Conservation (phyloP, 2,329 filamentous ascomycete species). For the Graphium sp. region DNA sequence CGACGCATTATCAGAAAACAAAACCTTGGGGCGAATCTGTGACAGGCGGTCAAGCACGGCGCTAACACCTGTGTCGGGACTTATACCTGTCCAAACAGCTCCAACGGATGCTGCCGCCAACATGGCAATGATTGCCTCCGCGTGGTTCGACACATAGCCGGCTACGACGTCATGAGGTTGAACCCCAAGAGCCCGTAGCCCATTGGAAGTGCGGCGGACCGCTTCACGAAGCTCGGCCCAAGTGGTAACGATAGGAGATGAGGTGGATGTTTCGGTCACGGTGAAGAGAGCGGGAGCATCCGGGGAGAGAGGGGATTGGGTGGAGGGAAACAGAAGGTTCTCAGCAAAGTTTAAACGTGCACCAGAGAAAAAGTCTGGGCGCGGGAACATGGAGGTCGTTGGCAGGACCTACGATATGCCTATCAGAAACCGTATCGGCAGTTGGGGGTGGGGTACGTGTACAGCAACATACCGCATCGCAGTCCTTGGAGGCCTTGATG, state of each 20-base stretch:
- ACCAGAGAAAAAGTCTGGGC: conserved; percentile 70
- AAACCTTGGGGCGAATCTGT: conserved; percentile 67
- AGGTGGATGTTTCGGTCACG: conserved; percentile 52
- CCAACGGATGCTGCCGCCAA: conserved; percentile 68
- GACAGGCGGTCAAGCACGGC: conserved; percentile 75
- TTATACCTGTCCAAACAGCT: conserved; percentile 84
- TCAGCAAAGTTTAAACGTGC: conserved; percentile 83
- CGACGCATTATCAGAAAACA: conserved; percentile 79
- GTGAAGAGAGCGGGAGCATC: conserved; percentile 61
- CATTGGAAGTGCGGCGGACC: conserved; percentile 57
- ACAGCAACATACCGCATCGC: conserved; percentile 40
- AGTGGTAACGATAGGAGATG: conserved; percentile 35
- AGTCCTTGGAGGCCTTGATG: conserved; percentile 50
- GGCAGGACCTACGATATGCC: conserved; percentile 50
- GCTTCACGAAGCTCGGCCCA: conserved; percentile 70
- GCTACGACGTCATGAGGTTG: conserved; percentile 37
- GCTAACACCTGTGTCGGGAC: conserved; percentile 80
- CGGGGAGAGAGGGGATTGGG: conserved; percentile 13
- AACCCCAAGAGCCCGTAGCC: conserved; percentile 51
- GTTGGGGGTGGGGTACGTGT: too few relatives aligned
- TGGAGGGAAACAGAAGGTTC: conserved; percentile 67
- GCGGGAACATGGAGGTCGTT: conserved; percentile 61
- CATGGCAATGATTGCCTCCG: conserved; percentile 75
- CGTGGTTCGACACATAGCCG: conserved; percentile 78
- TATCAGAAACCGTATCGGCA: too few relatives aligned